Conservation (phyloP, 768 basidiomycete genomes). For the Crassisporium funariophilum region DNA sequence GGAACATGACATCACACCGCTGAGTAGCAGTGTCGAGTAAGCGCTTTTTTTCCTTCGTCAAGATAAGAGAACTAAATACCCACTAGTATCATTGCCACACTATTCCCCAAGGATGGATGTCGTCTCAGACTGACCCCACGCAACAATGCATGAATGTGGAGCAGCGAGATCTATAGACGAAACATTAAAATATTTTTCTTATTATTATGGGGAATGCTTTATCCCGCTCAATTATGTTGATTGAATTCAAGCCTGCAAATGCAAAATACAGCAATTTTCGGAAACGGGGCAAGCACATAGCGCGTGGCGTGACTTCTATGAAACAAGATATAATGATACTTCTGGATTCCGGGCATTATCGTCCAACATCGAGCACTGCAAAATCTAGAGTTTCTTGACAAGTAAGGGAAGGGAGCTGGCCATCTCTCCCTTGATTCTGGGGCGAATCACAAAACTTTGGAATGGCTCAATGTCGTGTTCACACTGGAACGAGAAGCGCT, state of each 20-base stretch:
- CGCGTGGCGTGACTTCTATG: too few species aligned
- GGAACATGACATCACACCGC: constrained; percentile 82
- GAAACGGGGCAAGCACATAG: too few species aligned
- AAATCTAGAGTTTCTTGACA: constrained; percentile 40
- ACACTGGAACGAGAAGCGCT: constrained; percentile 56
- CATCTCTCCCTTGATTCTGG: constrained; percentile 53
- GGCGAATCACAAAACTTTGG: constrained; percentile 67
- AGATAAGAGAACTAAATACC: neutral
- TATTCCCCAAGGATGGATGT: constrained; percentile 96
- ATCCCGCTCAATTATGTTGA: too few species aligned
- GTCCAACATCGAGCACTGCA: too few species aligned
- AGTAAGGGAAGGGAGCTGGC: constrained; percentile 59
- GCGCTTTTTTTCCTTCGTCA: constrained; percentile 32
- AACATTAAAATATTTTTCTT: neutral
- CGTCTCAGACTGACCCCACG: constrained; percentile 76
- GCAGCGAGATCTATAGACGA: neutral
- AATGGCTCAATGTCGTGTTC: constrained; percentile 58
- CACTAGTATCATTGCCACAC: constrained; percentile 85
- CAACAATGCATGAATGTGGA: constrained; percentile 16
- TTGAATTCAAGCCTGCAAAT: too few species aligned
- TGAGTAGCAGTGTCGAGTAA: constrained; percentile 80
- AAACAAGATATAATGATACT: too few species aligned
- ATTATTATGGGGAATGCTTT: neutral
- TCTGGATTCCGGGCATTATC: too few species aligned
- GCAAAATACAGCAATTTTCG: too few species aligned